phyloP scores from a whole-genome alignment of 2,329 filamentous ascomycete species.

The Fusarium oligoseptatum region DNA sequence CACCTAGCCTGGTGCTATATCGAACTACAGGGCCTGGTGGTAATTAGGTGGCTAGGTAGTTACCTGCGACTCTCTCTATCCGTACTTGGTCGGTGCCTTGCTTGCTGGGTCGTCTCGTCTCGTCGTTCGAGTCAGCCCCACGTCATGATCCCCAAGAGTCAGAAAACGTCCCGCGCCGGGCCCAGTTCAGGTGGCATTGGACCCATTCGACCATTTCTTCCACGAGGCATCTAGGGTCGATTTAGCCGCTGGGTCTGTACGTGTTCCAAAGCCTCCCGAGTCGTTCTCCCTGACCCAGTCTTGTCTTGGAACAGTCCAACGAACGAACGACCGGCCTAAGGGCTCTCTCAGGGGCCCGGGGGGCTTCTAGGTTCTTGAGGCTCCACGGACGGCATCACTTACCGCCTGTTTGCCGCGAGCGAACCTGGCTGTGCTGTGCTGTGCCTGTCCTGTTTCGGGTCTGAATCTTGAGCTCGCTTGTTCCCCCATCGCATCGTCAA shows the following conservation, averaged over 20 bases:
- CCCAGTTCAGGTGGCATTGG: not conserved
- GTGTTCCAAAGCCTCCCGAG: constrained; percentile 18
- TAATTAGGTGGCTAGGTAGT: constrained; percentile 22
- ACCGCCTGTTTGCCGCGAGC: constrained; percentile 5
- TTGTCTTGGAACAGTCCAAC: constrained; percentile 5
- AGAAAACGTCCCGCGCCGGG: not conserved
- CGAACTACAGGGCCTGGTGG: constrained; percentile 22
- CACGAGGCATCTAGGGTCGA: constrained; percentile 29
- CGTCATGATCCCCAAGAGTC: constrained; percentile 12
- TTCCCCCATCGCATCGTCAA: not conserved
- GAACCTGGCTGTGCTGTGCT: not conserved
- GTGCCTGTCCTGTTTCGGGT: not conserved
- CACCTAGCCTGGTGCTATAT: constrained; percentile 22
- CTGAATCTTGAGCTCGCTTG: constrained; percentile 19
- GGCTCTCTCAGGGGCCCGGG: not conserved
- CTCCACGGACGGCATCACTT: constrained; percentile 7
- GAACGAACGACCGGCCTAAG: not conserved
- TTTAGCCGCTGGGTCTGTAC: constrained; percentile 18
- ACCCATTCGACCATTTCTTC: constrained; percentile 18
- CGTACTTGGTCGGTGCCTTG: constrained; percentile 1
- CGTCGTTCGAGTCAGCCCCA: constrained; percentile 37
- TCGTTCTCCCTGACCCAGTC: constrained; percentile 1
- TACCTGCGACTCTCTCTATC: not conserved
- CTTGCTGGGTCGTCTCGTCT: constrained; percentile 1
- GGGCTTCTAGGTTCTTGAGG: constrained; percentile 5